Percentiles rank a stretch among this genome's conserved stretches.
Conservation (phyloP, 208 protist species). For the Novymonas esmeraldas region DNA sequence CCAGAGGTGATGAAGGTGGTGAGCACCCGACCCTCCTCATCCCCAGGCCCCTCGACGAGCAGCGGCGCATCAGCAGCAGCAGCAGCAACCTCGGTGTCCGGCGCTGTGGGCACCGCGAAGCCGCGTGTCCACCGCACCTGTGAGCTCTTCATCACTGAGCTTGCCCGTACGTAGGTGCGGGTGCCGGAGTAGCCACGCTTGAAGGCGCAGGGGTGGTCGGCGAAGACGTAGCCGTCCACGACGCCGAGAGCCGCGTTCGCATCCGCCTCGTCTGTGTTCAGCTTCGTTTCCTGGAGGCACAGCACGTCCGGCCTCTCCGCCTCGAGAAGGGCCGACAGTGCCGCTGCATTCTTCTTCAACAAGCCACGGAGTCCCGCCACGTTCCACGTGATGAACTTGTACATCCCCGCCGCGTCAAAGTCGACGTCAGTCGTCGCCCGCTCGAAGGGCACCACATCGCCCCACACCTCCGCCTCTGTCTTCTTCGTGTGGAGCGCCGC, state of each 20-base stretch:
- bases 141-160: slow-evolving; percentile 19
- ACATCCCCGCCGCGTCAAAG: slow-evolving; percentile 64
- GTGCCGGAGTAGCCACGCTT: slow-evolving; percentile 93
- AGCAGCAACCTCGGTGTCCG: not conserved
- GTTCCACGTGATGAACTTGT: slow-evolving; percentile 94
- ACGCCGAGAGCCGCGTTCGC: slow-evolving; percentile 57
- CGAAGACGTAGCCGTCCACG: slow-evolving; percentile 75
- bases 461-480: slow-evolving; percentile 66
- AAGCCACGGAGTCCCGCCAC: slow-evolving; percentile 92
- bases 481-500: slow-evolving; percentile 45
- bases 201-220: slow-evolving; percentile 71
- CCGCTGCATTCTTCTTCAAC: slow-evolving; percentile 66
- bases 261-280: slow-evolving; percentile 64
- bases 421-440: slow-evolving; percentile 50
- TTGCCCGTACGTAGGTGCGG: slow-evolving; percentile 69
- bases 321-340: slow-evolving; percentile 53
- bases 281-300: slow-evolving; percentile 95
- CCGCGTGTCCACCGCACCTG: slow-evolving; percentile 33
- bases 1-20: slow-evolving; percentile 70
- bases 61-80: not conserved
- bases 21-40: slow-evolving; percentile 89
- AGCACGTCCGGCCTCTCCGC: slow-evolving; percentile 83
- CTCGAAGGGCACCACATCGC: slow-evolving; percentile 59
- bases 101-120: slow-evolving; percentile 28
- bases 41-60: slow-evolving; percentile 27